Conservation (phyloP, 1,284 basidiomycete species). For the Ceratobasidium sp. region DNA sequence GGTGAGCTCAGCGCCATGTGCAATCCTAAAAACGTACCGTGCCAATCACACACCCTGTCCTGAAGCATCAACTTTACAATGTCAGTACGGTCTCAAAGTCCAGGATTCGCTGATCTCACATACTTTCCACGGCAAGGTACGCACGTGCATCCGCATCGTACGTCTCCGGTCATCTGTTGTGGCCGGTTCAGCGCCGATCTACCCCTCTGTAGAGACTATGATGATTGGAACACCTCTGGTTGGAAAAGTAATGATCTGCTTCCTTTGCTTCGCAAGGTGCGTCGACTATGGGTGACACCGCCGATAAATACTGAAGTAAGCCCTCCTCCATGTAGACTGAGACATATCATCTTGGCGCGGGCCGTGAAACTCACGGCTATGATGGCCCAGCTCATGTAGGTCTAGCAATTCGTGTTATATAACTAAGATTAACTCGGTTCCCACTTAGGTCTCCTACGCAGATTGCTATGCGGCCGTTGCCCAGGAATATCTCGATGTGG, state of each 20-base stretch:
- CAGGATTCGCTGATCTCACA: background rate
- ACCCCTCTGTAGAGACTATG: conserved; percentile 9
- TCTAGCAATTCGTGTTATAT: too few relatives aligned
- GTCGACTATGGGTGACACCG: background rate
- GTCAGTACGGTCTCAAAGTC: background rate
- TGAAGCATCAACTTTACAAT: conserved; percentile 35
- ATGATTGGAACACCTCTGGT: conserved; percentile 42
- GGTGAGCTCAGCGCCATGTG: conserved; percentile 10
- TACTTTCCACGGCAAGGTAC: background rate
- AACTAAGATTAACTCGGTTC: background rate
- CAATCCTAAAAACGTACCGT: background rate
- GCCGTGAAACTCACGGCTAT: conserved; percentile 30
- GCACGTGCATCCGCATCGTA: conserved; percentile 41
- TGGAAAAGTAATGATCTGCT: conserved; percentile 22
- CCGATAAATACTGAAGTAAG: background rate
- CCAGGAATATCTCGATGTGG: conserved; percentile 27
- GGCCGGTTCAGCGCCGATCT: too few relatives aligned
- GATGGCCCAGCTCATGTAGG: conserved; percentile 32
- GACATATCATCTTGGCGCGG: conserved; percentile 36
- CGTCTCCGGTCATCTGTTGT: background rate
- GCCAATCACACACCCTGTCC: too few relatives aligned
- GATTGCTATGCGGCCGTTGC: background rate
- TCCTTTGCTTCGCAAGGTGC: conserved; percentile 37
- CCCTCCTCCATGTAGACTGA: background rate
- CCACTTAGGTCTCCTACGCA: conserved; percentile 29